phyloP scores from a whole-genome alignment of 78 protist genomes.

The Dictyostelium discoideum region DNA sequence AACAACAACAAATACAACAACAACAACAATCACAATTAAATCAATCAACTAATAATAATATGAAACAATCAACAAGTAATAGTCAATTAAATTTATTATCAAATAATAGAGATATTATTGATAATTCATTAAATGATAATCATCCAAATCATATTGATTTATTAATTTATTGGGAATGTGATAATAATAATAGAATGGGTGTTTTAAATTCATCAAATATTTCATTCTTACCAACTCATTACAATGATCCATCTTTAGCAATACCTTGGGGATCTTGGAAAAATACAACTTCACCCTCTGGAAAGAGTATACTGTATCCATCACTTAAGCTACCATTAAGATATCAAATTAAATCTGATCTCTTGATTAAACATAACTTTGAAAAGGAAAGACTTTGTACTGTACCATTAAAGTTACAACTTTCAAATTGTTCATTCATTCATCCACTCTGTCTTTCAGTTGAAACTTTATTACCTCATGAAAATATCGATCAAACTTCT shows the following conservation, averaged over 20 bases:
- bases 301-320: slow-evolving; percentile 51
- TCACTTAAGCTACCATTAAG: slow-evolving; percentile 46
- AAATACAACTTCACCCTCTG: slow-evolving; percentile 66
- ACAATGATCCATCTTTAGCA: slow-evolving; percentile 27
- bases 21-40: background rate
- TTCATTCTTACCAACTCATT: slow-evolving; percentile 69
- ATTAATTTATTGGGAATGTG: slow-evolving; percentile 58
- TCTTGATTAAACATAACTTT: background rate
- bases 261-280: slow-evolving; percentile 73
- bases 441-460: slow-evolving; percentile 5
- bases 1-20: background rate
- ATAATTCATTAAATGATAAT: background rate
- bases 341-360: slow-evolving; percentile 20
- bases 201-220: slow-evolving; percentile 53
- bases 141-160: slow-evolving; percentile 70
- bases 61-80: background rate
- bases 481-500: slow-evolving; percentile 7
- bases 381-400: slow-evolving; percentile 22
- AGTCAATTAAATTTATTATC: background rate
- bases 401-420: slow-evolving; percentile 40
- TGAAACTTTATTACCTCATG: slow-evolving; percentile 58
- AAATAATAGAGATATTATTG: background rate
- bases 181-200: slow-evolving; percentile 42
- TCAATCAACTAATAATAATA: background rate
- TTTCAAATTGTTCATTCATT: slow-evolving; percentile 48